Conservation (phyloP, 2,329 filamentous ascomycete genomes). For the Pseudocercospora vitis region DNA sequence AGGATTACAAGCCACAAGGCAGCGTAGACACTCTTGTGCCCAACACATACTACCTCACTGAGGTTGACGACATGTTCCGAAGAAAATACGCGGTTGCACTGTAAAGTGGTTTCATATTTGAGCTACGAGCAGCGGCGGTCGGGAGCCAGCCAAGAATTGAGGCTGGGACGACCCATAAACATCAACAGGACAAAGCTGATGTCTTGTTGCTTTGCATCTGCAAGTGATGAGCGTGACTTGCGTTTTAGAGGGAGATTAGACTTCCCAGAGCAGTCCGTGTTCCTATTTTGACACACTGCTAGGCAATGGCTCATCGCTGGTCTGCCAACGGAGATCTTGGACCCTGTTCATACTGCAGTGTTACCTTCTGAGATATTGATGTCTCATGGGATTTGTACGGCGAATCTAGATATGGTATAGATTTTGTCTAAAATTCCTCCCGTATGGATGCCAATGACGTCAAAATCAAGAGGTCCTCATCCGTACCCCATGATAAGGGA, state of each 20-base stretch:
- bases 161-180: background rate
- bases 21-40: constrained; percentile 46
- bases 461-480: background rate
- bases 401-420: too few species aligned
- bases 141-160: background rate
- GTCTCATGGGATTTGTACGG: background rate
- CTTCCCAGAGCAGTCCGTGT: background rate
- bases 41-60: constrained; percentile 54
- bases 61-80: constrained; percentile 54
- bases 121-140: background rate
- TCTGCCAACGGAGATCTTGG: background rate
- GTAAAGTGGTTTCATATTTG: constrained; percentile 32
- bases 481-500: too few species aligned
- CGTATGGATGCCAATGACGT: background rate
- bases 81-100: constrained; percentile 52
- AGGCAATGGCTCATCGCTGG: background rate
- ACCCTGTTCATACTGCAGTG: background rate
- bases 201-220: background rate
- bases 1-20: constrained; percentile 50
- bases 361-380: background rate
- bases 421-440: background rate
- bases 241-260: background rate
- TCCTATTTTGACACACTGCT: background rate
- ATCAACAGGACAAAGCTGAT: background rate
- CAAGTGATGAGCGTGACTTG: background rate